phyloP scores from a whole-genome alignment of 1,284 basidiomycete species.

The Naganishia sp. region DNA sequence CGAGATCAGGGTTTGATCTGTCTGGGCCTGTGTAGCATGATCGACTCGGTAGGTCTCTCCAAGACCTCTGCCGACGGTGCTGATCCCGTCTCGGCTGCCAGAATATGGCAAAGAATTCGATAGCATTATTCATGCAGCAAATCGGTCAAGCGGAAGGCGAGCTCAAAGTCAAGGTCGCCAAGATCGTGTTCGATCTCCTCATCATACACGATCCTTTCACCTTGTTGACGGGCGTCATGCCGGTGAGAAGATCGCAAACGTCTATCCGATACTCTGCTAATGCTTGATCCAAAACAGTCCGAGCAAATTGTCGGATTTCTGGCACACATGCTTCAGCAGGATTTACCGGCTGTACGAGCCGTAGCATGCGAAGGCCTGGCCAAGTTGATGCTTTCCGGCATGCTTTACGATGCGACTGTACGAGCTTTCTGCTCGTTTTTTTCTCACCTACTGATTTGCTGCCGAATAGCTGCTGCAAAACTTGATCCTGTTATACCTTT shows the following conservation, averaged over 20 bases:
- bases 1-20: conserved; percentile 84
- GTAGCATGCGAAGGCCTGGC: conserved; percentile 79
- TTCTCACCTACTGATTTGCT: background rate
- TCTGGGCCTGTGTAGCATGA: conserved; percentile 86
- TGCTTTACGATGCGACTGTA: conserved; percentile 73
- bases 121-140: conserved; percentile 84
- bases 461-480: conserved; percentile 68
- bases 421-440: conserved; percentile 35
- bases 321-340: conserved; percentile 71
- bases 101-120: conserved; percentile 87
- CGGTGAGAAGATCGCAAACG: conserved; percentile 36
- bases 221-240: conserved; percentile 46
- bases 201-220: conserved; percentile 78
- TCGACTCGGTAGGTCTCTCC: conserved; percentile 62
- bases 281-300: conserved; percentile 55
- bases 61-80: background rate
- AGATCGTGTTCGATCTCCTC: conserved; percentile 86
- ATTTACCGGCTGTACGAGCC: conserved; percentile 74
- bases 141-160: conserved; percentile 73
- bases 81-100: conserved; percentile 43
- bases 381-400: conserved; percentile 85
- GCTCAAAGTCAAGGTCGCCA: conserved; percentile 76
- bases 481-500: conserved; percentile 81
- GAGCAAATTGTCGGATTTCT: conserved; percentile 73
- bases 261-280: background rate